Evolutionary conservation across 1,284 basidiomycete species (phyloP), one percentile per base, ranked within the genome.

Genomic region (Serendipita sp.): DNA sequence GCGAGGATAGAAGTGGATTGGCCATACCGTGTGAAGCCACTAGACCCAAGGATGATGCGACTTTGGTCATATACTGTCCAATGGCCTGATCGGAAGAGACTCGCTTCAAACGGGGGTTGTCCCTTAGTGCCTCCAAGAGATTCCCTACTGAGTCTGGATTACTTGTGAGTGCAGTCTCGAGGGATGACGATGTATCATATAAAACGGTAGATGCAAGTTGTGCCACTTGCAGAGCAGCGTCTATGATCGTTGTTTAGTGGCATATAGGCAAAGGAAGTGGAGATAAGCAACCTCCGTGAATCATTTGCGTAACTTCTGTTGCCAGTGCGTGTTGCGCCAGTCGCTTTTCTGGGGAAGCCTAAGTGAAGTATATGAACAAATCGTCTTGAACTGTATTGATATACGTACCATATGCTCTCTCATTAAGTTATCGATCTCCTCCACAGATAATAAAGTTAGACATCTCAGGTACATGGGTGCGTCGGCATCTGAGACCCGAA

Each of bases 241-340:
- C 77, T 78, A 72, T 60, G 10, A 38, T 1, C 10, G 3, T 32
- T 50, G 61, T 55, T 1, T 62, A 64, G 60, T 62, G 61, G 26
- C 38, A 29, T 26, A 10, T 15, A 13, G 45, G 35, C 10, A 44
- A 26, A 49, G 22, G 17, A 6, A 22, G 6, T 5, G 38, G 45
- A 1, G 22, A 61, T 12, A 8, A 75, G 80, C 61, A 70, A 93
- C 91, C 71, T 61, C 84, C 82, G 70, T 97, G 93, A 3, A 95
- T 84, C 63, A 98, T 80, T 66, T 88, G 82, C 0, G 93, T 96
- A 3, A 96, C 85, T 74, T 98, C 93, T 5, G 81, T 77, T 3
- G 95, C 95, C 1, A 98, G 78, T 8, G 81, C 72, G n/a, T 77
- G 79, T 71, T 98, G 95, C 1, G 91, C 91, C 1, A 72, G 68